Evolutionary conservation across 495 filamentous ascomycete species (phyloP).

Genomic region (Aspergillus bertholletiae): DNA sequence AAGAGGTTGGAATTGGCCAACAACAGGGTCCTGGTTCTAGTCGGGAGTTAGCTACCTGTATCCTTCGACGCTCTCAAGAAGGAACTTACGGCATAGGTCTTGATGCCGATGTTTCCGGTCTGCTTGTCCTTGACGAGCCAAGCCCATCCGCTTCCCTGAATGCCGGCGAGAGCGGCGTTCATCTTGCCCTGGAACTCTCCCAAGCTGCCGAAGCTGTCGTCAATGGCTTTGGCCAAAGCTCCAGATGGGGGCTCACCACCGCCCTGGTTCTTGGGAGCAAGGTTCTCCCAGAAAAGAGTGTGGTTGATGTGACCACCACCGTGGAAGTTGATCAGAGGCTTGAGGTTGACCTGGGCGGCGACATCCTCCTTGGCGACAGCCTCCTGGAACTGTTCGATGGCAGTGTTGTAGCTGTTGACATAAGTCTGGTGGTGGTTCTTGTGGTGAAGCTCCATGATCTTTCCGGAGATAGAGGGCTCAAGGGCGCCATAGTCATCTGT

Average conservation of each 20-base stretch:
- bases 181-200: conserved; percentile 74
- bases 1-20: conserved; percentile 79
- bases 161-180: conserved; percentile 72
- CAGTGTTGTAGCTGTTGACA: conserved; percentile 63
- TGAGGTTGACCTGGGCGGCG: conserved; percentile 70
- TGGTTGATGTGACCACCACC: conserved; percentile 94
- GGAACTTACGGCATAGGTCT: conserved; percentile 63
- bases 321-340: conserved; percentile 92
- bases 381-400: conserved; percentile 55
- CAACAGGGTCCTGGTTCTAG: conserved; percentile 88
- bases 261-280: conserved; percentile 66
- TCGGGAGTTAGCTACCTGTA: neutral
- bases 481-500: conserved; percentile 86
- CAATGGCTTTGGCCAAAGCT: conserved; percentile 65
- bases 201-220: conserved; percentile 70
- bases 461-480: conserved; percentile 89
- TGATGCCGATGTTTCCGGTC: conserved; percentile 69
- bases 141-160: conserved; percentile 94
- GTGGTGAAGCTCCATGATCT: conserved; percentile 95
- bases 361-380: conserved; percentile 51
- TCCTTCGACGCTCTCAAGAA: neutral
- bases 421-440: conserved; percentile 70
- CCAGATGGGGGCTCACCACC: conserved; percentile 76
- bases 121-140: conserved; percentile 88
- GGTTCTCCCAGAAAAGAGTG: conserved; percentile 89